phyloP scores from a whole-genome alignment of 2,329 filamentous ascomycete species.

The Alternaria arborescens region DNA sequence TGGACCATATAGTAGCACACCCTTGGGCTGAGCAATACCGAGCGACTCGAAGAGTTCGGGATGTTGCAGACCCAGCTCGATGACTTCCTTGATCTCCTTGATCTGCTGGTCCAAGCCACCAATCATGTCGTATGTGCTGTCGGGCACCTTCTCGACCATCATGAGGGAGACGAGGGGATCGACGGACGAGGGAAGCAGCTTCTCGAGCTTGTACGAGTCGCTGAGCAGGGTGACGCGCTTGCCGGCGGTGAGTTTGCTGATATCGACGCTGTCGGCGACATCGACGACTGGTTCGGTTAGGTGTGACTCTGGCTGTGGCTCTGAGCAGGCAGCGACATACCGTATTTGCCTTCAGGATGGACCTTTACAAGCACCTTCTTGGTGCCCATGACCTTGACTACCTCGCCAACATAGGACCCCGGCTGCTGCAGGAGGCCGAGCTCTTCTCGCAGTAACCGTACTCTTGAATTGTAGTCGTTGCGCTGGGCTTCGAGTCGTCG shows the following conservation, averaged over 20 bases:
- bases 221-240: slow-evolving; percentile 97
- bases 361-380: slow-evolving; percentile 99
- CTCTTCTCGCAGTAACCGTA: slow-evolving; percentile 93
- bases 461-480: slow-evolving; percentile 99
- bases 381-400: slow-evolving; percentile 99
- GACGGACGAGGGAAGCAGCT: slow-evolving; percentile 97
- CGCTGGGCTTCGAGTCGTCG: slow-evolving; percentile 95
- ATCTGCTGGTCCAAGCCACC: slow-evolving; percentile 98
- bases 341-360: slow-evolving; percentile 99
- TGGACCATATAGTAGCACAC: slow-evolving; percentile 93
- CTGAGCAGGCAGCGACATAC: slow-evolving; percentile 61
- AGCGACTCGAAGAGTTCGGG: slow-evolving; percentile 99
- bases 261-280: slow-evolving; percentile 91
- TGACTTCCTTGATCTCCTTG: slow-evolving; percentile 99
- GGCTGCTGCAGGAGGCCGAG: slow-evolving; percentile 95
- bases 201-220: slow-evolving; percentile 98
- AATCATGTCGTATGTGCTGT: slow-evolving; percentile 99
- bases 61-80: slow-evolving; percentile 97
- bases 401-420: slow-evolving; percentile 96
- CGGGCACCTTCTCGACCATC: slow-evolving; percentile 99
- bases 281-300: slow-evolving; percentile 77
- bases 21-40: slow-evolving; percentile 97
- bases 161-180: slow-evolving; percentile 98
- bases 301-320: too few species aligned
- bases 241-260: slow-evolving; percentile 92